Conservation (phyloP, 169 alveolate genomes). For the Eimeria acervulina region DNA sequence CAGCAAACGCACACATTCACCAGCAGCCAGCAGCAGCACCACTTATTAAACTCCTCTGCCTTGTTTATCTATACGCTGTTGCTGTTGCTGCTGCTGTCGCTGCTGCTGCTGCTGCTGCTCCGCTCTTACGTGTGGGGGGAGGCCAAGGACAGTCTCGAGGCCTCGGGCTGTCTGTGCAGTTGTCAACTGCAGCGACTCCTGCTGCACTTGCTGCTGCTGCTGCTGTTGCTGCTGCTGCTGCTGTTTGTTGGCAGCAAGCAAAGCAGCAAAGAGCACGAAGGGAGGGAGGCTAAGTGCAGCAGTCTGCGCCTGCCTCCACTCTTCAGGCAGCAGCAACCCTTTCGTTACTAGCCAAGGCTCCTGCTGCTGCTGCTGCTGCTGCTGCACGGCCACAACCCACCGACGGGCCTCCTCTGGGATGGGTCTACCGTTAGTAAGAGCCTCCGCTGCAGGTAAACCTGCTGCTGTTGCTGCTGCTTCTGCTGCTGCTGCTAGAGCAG, state of each 20-base stretch:
- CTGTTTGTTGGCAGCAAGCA: constrained; percentile 36
- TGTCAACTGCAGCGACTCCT: constrained; percentile 15
- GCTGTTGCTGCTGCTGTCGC: constrained; percentile 37
- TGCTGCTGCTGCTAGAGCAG: constrained; percentile 55
- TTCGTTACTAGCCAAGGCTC: constrained; percentile 56
- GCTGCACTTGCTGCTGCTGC: background rate
- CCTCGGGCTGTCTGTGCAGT: constrained; percentile 49
- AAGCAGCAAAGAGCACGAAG: constrained; percentile 62
- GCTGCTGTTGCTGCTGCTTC: constrained; percentile 63
- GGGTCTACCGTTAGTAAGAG: background rate
- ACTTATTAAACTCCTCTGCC: too few relatives aligned
- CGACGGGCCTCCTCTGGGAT: constrained; percentile 29
- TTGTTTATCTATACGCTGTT: too few relatives aligned
- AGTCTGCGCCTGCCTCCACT: constrained; percentile 18
- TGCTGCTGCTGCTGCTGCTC: constrained; percentile 56
- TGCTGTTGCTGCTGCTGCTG: constrained; percentile 41
- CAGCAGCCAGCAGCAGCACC: too few relatives aligned
- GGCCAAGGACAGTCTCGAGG: constrained; percentile 57
- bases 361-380: constrained; percentile 62
- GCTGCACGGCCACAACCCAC: constrained; percentile 63
- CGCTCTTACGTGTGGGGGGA: constrained; percentile 5
- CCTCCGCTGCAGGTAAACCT: background rate
- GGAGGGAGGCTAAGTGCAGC: constrained; percentile 66
- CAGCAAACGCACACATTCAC: constrained; percentile 37
- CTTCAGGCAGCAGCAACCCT: constrained; percentile 32